Evolutionary conservation across 305 asterid genomes (phyloP).

Genomic region (Fraxinus angustifolia): DNA sequence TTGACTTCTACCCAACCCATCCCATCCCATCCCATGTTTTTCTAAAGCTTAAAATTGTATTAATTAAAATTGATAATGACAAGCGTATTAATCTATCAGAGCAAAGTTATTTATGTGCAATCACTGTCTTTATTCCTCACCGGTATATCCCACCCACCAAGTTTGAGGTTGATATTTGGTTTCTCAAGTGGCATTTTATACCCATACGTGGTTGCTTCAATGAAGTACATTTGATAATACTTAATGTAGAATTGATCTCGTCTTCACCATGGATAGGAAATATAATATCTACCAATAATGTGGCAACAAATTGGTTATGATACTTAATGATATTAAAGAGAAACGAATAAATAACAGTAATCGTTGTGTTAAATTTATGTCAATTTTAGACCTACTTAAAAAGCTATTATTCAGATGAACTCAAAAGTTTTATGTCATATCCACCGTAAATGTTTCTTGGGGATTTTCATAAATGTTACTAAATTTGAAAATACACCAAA

Average conservation of each 20-base stretch:
- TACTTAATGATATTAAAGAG: not conserved
- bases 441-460: not conserved
- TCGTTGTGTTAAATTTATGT: too few relatives aligned
- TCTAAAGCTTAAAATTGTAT: not conserved
- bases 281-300: too few relatives aligned
- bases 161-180: not conserved
- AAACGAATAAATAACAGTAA: not conserved
- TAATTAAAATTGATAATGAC: not conserved
- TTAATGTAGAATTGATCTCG: too few relatives aligned
- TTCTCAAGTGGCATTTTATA: too few relatives aligned
- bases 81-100: not conserved
- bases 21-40: not conserved
- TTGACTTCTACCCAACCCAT: not conserved
- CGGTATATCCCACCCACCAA: not conserved
- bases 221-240: not conserved
- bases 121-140: not conserved
- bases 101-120: not conserved
- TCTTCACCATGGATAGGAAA: too few relatives aligned
- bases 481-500: too few relatives aligned
- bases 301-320: not conserved
- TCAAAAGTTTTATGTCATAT: not conserved
- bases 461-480: too few relatives aligned
- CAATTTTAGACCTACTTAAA: not conserved
- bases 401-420: not conserved
- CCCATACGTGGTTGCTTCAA: not conserved